Conservation (phyloP, 2,329 filamentous ascomycete genomes). For the Colletotrichum abscissum region DNA sequence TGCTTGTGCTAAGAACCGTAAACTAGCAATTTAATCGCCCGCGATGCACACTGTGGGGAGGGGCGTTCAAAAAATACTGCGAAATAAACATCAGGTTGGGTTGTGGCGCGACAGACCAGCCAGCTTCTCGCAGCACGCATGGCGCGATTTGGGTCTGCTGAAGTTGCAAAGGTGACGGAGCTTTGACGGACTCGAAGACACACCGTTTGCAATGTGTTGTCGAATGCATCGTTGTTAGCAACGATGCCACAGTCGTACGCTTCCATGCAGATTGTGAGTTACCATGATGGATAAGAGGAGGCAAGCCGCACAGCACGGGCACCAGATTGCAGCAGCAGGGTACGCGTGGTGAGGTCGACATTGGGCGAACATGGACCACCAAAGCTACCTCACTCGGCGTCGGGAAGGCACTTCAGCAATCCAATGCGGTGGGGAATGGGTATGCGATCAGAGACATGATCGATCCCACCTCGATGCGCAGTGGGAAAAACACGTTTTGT, state of each 20-base stretch:
- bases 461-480: neutral
- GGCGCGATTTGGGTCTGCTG: neutral
- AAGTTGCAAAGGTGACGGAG: neutral
- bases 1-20: conserved; percentile 1
- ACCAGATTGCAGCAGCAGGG: conserved; percentile 4
- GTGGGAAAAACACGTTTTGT: conserved; percentile 29
- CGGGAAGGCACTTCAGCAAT: neutral
- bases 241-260: neutral
- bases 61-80: neutral
- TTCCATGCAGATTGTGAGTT: conserved; percentile 23
- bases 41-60: neutral
- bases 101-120: neutral
- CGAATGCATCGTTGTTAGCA: neutral
- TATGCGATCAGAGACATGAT: conserved; percentile 18
- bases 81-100: neutral
- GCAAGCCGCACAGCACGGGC: neutral
- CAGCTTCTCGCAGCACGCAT: conserved; percentile 8
- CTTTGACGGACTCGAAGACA: conserved; percentile 21
- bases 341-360: conserved; percentile 4
- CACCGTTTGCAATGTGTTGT: conserved; percentile 1
- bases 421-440: conserved; percentile 11
- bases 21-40: conserved; percentile 6
- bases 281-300: conserved; percentile 6
- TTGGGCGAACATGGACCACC: conserved; percentile 28
- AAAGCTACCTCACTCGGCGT: neutral